phyloP scores from a whole-genome alignment of 108 stramenopile species.

The Chaetoceros muelleri region DNA sequence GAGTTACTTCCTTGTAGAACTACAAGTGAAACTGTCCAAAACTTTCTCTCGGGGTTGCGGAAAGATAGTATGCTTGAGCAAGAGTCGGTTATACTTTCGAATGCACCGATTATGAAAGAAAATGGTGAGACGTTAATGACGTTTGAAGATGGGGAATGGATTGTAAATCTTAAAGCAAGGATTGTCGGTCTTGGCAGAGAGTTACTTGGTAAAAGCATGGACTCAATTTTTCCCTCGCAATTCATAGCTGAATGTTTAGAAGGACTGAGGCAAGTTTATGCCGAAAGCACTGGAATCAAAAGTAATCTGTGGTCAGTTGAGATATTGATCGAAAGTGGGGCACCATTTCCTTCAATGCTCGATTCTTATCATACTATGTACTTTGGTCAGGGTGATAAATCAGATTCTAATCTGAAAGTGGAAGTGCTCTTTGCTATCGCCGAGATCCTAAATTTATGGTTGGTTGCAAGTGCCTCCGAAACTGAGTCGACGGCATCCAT shows the following conservation, averaged over 20 bases:
- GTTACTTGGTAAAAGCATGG: conserved; percentile 47
- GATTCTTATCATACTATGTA: conserved; percentile 28
- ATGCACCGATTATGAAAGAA: not conserved
- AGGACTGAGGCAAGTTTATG: conserved; percentile 38
- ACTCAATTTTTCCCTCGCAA: conserved; percentile 58
- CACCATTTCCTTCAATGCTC: conserved; percentile 37
- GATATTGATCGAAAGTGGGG: conserved; percentile 47
- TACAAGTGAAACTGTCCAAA: conserved; percentile 22
- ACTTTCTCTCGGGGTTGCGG: conserved; percentile 28
- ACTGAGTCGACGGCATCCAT: not conserved
- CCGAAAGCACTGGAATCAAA: conserved; percentile 7
- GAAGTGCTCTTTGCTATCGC: not conserved
- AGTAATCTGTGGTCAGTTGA: conserved; percentile 47
- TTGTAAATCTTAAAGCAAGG: conserved; percentile 30
- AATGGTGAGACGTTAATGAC: conserved; percentile 9
- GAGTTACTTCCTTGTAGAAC: conserved; percentile 60
- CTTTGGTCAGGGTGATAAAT: not conserved
- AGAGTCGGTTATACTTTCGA: conserved; percentile 11
- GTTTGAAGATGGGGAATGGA: conserved; percentile 75
- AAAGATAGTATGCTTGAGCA: conserved; percentile 33
- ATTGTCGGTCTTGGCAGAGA: conserved; percentile 51
- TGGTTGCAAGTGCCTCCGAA: not conserved
- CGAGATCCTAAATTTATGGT: not conserved
- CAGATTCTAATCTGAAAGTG: not conserved
- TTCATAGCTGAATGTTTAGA: conserved; percentile 49